Evolutionary conservation across 1,284 basidiomycete genomes (phyloP).

Genomic region (Cryptococcus neoformans): DNA sequence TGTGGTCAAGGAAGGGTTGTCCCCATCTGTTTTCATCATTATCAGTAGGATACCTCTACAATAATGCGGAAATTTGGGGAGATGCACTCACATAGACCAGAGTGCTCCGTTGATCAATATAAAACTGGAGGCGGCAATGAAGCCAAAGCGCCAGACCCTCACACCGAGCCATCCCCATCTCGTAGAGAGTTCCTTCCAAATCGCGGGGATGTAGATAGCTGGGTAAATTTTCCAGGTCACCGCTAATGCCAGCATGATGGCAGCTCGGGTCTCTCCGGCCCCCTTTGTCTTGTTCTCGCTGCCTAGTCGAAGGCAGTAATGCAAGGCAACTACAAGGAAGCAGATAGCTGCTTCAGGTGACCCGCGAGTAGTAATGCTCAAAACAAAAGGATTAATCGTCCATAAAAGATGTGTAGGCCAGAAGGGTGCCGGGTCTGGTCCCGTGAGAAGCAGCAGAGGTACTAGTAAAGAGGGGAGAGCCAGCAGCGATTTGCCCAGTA

Average conservation of each 20-base stretch:
- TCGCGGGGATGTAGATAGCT: conserved; percentile 77
- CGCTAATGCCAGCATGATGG: conserved; percentile 69
- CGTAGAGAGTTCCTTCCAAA: conserved; percentile 61
- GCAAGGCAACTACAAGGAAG: conserved; percentile 69
- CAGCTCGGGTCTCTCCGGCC: conserved; percentile 51
- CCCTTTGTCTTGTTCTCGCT: background rate
- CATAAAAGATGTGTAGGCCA: conserved; percentile 56
- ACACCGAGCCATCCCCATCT: conserved; percentile 54
- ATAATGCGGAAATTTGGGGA: background rate
- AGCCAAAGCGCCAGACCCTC: conserved; percentile 64
- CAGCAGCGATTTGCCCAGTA: conserved; percentile 89
- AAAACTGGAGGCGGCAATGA: conserved; percentile 68
- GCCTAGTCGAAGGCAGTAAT: conserved; percentile 47
- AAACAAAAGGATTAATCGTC: conserved; percentile 90
- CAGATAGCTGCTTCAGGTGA: conserved; percentile 89
- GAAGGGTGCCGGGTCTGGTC: conserved; percentile 14
- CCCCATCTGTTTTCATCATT: conserved; percentile 70
- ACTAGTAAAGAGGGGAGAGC: conserved; percentile 79
- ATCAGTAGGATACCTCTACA: background rate
- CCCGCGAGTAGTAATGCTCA: conserved; percentile 94
- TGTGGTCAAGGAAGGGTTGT: conserved; percentile 82
- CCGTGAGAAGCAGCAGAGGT: conserved; percentile 67
- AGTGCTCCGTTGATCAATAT: conserved; percentile 61
- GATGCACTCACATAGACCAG: conserved; percentile 67
- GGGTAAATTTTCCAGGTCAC: conserved; percentile 97